phyloP scores from a whole-genome alignment of 306 rosid genomes.

The Gillenia trifoliata region DNA sequence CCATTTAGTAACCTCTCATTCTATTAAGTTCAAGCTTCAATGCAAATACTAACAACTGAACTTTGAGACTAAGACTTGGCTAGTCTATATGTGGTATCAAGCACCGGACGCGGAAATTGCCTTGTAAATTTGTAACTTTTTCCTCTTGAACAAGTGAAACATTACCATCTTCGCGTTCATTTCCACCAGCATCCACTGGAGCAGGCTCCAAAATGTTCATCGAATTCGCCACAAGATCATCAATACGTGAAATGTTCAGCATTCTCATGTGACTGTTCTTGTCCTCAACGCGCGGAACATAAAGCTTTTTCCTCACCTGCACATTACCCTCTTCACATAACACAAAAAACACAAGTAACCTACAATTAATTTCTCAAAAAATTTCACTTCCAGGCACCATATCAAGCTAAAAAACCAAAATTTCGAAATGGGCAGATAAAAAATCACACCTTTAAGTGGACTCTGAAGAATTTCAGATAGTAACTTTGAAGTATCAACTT shows the following conservation, averaged over 20 bases:
- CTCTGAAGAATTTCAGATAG: conserved; percentile 53
- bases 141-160: not conserved
- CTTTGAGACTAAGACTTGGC: not conserved
- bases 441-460: conserved; percentile 29
- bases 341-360: conserved; percentile 21
- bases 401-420: not conserved
- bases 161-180: conserved; percentile 85
- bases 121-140: no score
- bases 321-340: conserved; percentile 31
- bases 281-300: conserved; percentile 95
- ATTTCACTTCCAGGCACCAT: not conserved
- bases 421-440: not conserved
- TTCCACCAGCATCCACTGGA: conserved; percentile 71
- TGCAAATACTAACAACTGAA: not conserved
- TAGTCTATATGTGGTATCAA: not conserved
- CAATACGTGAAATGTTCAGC: conserved; percentile 68
- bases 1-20: not conserved
- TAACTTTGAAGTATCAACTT: conserved; percentile 71
- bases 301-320: conserved; percentile 49
- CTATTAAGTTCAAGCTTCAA: not conserved
- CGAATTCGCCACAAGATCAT: conserved; percentile 84
- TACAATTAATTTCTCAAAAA: not conserved
- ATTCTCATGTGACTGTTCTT: conserved; percentile 86
- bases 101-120: not conserved
- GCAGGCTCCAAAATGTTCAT: conserved; percentile 91